phyloP scores from a whole-genome alignment of 2,329 filamentous ascomycete genomes.

The Aspergillus oerlinghausenensis region DNA sequence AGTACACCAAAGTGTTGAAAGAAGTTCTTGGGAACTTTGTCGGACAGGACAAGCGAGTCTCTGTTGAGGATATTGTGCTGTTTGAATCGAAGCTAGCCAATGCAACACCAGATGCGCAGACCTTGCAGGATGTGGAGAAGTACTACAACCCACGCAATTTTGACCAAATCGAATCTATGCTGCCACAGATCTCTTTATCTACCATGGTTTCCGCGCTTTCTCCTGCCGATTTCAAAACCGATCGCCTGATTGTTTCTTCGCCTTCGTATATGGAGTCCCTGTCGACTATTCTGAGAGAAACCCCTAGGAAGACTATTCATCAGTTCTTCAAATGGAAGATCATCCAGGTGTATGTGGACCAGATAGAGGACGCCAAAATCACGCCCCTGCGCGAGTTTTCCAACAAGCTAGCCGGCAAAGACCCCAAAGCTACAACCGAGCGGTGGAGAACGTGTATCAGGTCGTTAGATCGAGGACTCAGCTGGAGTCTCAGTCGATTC shows the following conservation, averaged over 20 bases:
- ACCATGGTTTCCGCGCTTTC: conserved; percentile 50
- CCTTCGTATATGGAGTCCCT: conserved; percentile 58
- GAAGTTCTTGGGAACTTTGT: conserved; percentile 39
- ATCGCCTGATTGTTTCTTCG: conserved; percentile 56
- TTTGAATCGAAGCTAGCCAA: conserved; percentile 59
- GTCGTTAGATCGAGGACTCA: conserved; percentile 54
- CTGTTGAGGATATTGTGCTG: conserved; percentile 44
- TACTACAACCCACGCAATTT: conserved; percentile 62
- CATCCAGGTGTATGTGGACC: conserved; percentile 49
- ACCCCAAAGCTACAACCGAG: conserved; percentile 58
- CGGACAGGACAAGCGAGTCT: conserved; percentile 22
- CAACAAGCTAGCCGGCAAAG: conserved; percentile 59
- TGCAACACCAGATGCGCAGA: conserved; percentile 54
- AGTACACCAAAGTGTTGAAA: conserved; percentile 47
- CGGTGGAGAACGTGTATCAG: conserved; percentile 63
- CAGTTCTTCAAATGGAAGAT: conserved; percentile 63
- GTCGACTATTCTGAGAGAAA: conserved; percentile 51
- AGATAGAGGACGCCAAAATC: conserved; percentile 57
- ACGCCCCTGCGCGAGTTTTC: conserved; percentile 57
- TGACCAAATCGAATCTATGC: conserved; percentile 50
- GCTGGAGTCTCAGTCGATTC: conserved; percentile 67
- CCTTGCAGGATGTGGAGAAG: conserved; percentile 59
- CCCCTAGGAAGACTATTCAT: conserved; percentile 53
- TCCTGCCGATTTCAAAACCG: conserved; percentile 47
- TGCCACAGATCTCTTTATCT: conserved; percentile 54